These are phyloP conservation scores for Amniculicola lignicola DNA, from an alignment of 495 filamentous ascomycete species.

Conservation along the genomic window DNA sequence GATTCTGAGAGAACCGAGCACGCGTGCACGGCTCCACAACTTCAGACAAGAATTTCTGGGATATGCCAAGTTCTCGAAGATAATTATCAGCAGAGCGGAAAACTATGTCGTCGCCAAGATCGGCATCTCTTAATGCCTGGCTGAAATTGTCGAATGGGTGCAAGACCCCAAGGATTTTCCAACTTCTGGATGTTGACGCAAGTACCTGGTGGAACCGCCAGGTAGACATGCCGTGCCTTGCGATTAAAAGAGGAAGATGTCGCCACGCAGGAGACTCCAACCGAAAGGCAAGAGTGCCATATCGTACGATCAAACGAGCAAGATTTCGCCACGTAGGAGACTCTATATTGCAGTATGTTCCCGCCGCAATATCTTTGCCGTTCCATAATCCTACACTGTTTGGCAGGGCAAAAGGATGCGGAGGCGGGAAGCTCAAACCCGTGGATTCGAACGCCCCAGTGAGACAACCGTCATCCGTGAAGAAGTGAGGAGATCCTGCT, in stretches of 20 bases:
- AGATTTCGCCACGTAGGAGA: background rate
- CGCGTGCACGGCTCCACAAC: background rate
- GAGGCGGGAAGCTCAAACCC: background rate
- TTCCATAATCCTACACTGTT: background rate
- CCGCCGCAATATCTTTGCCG: background rate
- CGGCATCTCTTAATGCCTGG: background rate
- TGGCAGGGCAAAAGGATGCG: background rate
- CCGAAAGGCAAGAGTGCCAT: background rate
- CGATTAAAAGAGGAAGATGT: background rate
- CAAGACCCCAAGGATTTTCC: background rate
- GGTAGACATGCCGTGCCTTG: background rate
- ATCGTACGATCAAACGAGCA: background rate
- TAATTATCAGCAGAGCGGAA: background rate
- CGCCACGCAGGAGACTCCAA: background rate
- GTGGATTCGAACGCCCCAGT: background rate
- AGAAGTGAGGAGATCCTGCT: background rate
- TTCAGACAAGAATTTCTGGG: background rate
- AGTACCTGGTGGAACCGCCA: background rate
- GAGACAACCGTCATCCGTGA: background rate
- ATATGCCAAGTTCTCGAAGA: background rate
- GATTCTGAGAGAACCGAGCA: background rate
- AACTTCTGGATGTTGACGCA: background rate
- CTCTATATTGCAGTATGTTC: background rate
- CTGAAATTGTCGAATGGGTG: background rate
- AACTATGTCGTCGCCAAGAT: background rate